Base-by-base conservation (phyloP, 306 rosid species). In the Gynostemma pentaphyllum region DNA sequence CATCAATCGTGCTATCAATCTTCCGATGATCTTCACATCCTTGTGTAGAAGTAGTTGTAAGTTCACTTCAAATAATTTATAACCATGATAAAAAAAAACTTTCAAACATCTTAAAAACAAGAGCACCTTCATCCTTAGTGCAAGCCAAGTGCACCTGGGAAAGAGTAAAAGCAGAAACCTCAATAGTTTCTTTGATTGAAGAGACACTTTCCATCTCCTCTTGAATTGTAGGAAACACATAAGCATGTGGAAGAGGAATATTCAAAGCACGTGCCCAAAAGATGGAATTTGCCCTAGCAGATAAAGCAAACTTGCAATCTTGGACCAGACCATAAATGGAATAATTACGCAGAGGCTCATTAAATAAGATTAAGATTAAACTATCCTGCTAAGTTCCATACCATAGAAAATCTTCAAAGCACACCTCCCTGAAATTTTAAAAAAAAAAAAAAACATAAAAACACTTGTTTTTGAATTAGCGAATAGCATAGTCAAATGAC, bases 331-430 rank as follows among this genome's bases (percentile, higher is more conserved):
- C 48, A 27, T 6, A 19, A 63, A 54, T 40, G 30, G 37, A 53
- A 42, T 50, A 56, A 26, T 22, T 42, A 62, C 6, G 66, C 57
- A 73, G 56, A 23, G 66, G 24, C 21, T 52, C 19, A 11, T 21
- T 18, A 27, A 45, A 57, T 62, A 7, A 46, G 66, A 68, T 22
- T 21, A 60, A 68, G 42, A 50, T 55, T 21, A 46, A 45, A 49
- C 23, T 15, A 65, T 62, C 64, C 67, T 49, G 40, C 55, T 71
- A 80, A 39, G 68, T 45, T 41, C 72, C 86, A 24, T 78, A 88
- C 99, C 99, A 92, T 45, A 92, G 90, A 78, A 92, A 82, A 84
- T 88, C 99, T 82, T 82, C 99, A 79, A 82, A 88, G 88, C 83
- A 71, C 78, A 72, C 88, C 78, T 88, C 95, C 68, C 99, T 92